Conservation (phyloP, 129 eudicot species). For the Artemisia argyi region DNA sequence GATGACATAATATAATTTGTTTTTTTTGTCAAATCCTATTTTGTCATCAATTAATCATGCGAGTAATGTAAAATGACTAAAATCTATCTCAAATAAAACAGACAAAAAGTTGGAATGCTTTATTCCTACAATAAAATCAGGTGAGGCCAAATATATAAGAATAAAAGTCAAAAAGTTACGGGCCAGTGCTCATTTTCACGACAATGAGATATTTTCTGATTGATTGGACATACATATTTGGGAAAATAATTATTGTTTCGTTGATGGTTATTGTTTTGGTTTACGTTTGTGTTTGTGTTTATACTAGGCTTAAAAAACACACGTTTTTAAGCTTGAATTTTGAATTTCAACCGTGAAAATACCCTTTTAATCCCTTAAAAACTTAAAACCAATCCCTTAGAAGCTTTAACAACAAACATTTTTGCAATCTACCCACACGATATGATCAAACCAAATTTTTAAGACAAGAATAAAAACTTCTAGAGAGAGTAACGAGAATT, state of each 20-base stretch:
- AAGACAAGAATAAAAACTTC: too few species aligned
- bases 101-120: conserved; percentile 25
- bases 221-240: background rate
- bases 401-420: too few species aligned
- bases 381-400: too few species aligned
- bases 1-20: conserved; percentile 8
- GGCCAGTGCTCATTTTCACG: conserved; percentile 15
- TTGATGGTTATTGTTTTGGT: too few species aligned
- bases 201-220: background rate
- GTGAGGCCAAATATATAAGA: background rate
- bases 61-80: conserved; percentile 25
- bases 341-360: too few species aligned
- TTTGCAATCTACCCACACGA: too few species aligned
- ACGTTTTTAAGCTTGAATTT: too few species aligned
- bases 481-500: too few species aligned
- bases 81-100: conserved; percentile 7
- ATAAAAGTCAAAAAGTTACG: conserved; percentile 24
- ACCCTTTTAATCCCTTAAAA: too few species aligned
- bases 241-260: background rate
- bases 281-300: too few species aligned
- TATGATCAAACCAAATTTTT: too few species aligned
- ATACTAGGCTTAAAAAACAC: too few species aligned
- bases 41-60: conserved; percentile 8
- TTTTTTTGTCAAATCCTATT: background rate
- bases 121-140: conserved; percentile 17